A percentile compares a stretch with the other conserved stretches of the same genome.
Conservation (phyloP, 2,329 filamentous ascomycete species). For the Neofusicoccum ribis region DNA sequence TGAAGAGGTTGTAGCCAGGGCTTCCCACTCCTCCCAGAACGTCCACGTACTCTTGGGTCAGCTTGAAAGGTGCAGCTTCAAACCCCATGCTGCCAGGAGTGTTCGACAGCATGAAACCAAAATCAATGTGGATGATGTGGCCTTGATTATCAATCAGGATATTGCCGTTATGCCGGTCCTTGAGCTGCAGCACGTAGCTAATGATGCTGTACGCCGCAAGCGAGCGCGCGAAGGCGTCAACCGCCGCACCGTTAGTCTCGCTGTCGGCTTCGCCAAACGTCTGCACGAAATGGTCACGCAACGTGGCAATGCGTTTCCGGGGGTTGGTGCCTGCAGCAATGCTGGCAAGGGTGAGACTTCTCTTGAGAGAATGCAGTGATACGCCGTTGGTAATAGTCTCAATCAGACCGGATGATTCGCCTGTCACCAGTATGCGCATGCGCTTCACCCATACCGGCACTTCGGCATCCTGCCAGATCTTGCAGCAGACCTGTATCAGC, state of each 20-base stretch:
- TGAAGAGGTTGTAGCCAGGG: conserved; percentile 72
- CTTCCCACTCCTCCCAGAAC: conserved; percentile 74
- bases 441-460: conserved; percentile 84
- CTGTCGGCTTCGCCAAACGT: conserved; percentile 71
- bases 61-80: conserved; percentile 83
- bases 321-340: conserved; percentile 73
- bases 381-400: conserved; percentile 89
- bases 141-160: conserved; percentile 83
- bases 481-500: conserved; percentile 76
- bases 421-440: conserved; percentile 84
- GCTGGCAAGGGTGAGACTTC: conserved; percentile 73
- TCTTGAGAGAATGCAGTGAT: conserved; percentile 81
- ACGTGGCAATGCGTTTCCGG: conserved; percentile 72
- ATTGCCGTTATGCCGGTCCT: conserved; percentile 84
- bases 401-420: conserved; percentile 79
- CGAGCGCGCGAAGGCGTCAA: conserved; percentile 78
- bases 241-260: conserved; percentile 68
- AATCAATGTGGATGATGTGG: conserved; percentile 86
- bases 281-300: conserved; percentile 80
- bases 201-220: conserved; percentile 84
- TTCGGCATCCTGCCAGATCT: conserved; percentile 74
- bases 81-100: conserved; percentile 82
- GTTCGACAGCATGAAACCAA: conserved; percentile 87
- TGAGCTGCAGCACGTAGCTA: conserved; percentile 79
- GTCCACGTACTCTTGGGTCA: conserved; percentile 83